Percentiles rank a stretch among this genome's conserved stretches.
These are phyloP conservation scores for Hericium rajendrae DNA, from an alignment of 768 basidiomycete genomes.

Conservation along the genomic window DNA sequence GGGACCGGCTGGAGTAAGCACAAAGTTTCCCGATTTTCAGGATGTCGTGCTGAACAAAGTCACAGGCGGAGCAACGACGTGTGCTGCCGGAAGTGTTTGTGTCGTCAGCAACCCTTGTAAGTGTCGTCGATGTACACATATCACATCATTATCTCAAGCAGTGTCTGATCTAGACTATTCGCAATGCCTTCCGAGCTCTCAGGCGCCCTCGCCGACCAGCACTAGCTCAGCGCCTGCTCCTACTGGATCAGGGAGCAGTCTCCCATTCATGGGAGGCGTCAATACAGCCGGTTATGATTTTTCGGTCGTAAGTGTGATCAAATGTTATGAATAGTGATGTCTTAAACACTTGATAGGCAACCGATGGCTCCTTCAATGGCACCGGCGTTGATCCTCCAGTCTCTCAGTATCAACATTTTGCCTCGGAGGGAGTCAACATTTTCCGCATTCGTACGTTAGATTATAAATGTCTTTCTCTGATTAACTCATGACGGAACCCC, in stretches of 20 bases:
- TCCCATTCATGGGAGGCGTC: constrained; percentile 36
- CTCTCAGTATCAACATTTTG: constrained; percentile 39
- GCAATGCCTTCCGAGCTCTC: constrained; percentile 21
- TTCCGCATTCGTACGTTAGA: constrained; percentile 32
- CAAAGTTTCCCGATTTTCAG: too few species aligned
- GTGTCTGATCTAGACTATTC: constrained; percentile 19
- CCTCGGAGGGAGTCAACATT: constrained; percentile 36
- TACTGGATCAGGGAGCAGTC: constrained; percentile 14
- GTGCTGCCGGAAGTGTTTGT: constrained; percentile 21
- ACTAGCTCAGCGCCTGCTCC: constrained; percentile 7
- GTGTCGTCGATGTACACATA: neutral
- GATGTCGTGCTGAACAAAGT: neutral
- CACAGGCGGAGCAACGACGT: constrained; percentile 19
- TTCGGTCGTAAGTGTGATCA: constrained; percentile 24
- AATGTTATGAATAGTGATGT: neutral
- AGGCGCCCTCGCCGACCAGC: constrained; percentile 6
- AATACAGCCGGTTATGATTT: constrained; percentile 40
- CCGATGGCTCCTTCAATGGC: constrained; percentile 37
- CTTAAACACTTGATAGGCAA: constrained; percentile 18
- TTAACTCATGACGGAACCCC: neutral
- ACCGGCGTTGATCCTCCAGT: constrained; percentile 28
- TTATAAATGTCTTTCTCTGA: neutral
- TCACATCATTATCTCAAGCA: neutral
- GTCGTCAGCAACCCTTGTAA: constrained; percentile 18
- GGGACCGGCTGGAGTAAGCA: constrained; percentile 20